phyloP scores from a whole-genome alignment of 164 flowering plant genomes.

The Malania oleifera region DNA sequence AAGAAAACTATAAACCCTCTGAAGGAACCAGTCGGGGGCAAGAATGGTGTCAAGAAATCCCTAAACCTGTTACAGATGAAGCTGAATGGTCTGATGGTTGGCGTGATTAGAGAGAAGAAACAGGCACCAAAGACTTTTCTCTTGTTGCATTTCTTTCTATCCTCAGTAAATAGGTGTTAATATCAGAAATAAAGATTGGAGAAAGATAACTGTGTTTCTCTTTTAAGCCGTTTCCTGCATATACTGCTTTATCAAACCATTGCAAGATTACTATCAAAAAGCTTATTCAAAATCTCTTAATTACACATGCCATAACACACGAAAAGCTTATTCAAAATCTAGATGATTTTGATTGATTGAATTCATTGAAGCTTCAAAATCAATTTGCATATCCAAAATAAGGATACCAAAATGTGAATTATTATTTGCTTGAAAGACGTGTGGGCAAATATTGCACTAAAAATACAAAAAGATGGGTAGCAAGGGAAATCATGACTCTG shows the following conservation, averaged over 20 bases:
- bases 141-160: too few species aligned
- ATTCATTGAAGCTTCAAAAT: background rate
- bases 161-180: too few species aligned
- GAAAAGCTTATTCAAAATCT: too few species aligned
- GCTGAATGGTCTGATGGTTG: slow-evolving; percentile 69
- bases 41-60: slow-evolving; percentile 15
- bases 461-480: background rate
- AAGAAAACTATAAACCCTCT: slow-evolving; percentile 6
- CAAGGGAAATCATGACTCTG: background rate
- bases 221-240: background rate
- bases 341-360: too few species aligned
- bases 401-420: background rate
- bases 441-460: background rate
- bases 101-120: too few species aligned
- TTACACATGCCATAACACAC: too few species aligned
- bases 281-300: too few species aligned
- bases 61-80: slow-evolving; percentile 44
- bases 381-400: background rate
- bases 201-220: background rate
- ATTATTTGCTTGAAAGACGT: too few species aligned
- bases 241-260: background rate
- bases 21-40: slow-evolving; percentile 19
- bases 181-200: too few species aligned
- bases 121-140: too few species aligned
- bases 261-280: too few species aligned